Base-by-base conservation (phyloP, 352 stramenopile genomes). In the Thraustochytrium striatum region DNA sequence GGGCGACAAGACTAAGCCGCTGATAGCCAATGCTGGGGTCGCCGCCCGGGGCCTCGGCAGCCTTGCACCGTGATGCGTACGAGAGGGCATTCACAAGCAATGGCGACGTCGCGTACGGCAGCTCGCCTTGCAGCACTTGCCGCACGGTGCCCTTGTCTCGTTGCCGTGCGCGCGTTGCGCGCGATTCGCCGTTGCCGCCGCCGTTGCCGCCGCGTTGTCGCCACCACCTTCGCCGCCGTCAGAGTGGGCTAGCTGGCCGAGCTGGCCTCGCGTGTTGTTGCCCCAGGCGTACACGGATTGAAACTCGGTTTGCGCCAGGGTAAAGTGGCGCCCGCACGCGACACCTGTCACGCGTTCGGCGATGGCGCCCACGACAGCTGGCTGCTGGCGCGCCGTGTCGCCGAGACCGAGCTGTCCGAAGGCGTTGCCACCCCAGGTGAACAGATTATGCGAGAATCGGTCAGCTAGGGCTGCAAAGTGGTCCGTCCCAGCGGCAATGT, bases 271-370 rank as follows among this genome's bases (percentile, higher is more conserved):
- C 13, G 62, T 73, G 35, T 73, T 73, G 8, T 28, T 25, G 41
- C 62, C 62, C 62, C 62, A 73, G 39, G 25, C 62, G 44, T 73
- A 73, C 28, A 73, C 62, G 21, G 13, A 28, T 0, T 36, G 25
- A 19, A 73, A 1, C 25, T 73, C 62, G 28, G 62, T 73, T 36
- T 61, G 62, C 9, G 25, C 38, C 32, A 73, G 28, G 11, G 62
- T 73, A 32, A 73, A 73, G 9, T 11, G 32, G 11, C 32, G 21
- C n/a, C 62, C 62, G 44, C 62, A 73, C 19, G 35, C 44, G 11
- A 73, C 62, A 28, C 62, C 62, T n/a, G 39, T 61, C 16, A 73
- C 62, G 32, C 62, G 62, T 32, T 73, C 62, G 11, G 62, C 62
- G 44, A 73, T 38, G n/a, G n/a, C n/a, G 44, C 47, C 32, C 9